Base-by-base conservation (phyloP, 108 stramenopile species). In the Cyclotella choctawhatcheeana region DNA sequence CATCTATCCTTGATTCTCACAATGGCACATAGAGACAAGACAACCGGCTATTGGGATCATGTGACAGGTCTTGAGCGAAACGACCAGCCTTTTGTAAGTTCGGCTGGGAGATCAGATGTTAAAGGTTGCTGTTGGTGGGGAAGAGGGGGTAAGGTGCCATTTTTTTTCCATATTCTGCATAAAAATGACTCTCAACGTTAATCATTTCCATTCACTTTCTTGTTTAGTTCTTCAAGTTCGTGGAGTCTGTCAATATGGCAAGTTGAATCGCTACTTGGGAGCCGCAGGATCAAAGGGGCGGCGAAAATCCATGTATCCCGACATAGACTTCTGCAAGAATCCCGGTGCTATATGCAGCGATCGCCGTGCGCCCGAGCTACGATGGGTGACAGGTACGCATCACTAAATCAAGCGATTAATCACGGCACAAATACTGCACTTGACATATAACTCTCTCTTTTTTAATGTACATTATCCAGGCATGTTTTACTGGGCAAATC, bases 31-130 rank as follows among this genome's bases (percentile, higher is more conserved):
- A 60, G 75, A 1, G 67, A 77, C 29, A 54, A 59, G 27, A 40
- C 65, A 20, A 78, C 72, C 43, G 82, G 82, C 31, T 83, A 83
- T 56, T 83, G 82, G 82, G 82, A 83, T 45, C 71, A 78, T 33
- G 40, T 67, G 8, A 73, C 71, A 56, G 78, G 78, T 7, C 21
- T 77, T 20, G 82, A 72, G 27, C 51, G 54, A 20, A 59, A 74
- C 43, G 67, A 74, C 18, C 44, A 68, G 25, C 74, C 77, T 8
- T 73, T 71, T 48, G 54, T 43, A 29, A 83, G 69, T 68, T n/a
- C 40, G 13, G 77, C 71, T 13, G 82, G 82, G 5, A 73, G 82
- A 79, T 64, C 56, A 7, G 58, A 67, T 58, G 29, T 74, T 16
- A 34, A 35, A 31, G 78, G 78, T 21, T 79, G 72, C 17, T 72